phyloP scores from a whole-genome alignment of 2,329 filamentous ascomycete genomes.

The Cryphonectria japonica region DNA sequence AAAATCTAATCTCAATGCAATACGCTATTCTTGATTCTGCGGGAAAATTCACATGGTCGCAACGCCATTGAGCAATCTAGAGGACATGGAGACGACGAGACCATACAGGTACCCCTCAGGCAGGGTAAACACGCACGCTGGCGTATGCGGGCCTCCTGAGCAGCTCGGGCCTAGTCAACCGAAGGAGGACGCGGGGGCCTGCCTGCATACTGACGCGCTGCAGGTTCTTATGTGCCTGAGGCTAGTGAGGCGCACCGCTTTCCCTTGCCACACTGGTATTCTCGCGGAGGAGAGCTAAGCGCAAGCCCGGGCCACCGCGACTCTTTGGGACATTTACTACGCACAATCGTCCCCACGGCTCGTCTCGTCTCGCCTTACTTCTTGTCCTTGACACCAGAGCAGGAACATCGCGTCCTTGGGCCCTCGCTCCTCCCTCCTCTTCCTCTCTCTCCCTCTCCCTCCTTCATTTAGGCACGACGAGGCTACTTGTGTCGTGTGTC shows the following conservation, averaged over 20 bases:
- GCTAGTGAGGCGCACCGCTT: constrained; percentile 15
- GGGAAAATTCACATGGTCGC: constrained; percentile 18
- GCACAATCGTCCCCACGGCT: constrained; percentile 16
- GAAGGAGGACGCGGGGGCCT: constrained; percentile 9
- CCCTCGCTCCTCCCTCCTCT: too few species aligned
- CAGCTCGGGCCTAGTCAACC: constrained; percentile 12
- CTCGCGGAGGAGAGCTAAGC: constrained; percentile 10
- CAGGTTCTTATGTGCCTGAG: constrained; percentile 18
- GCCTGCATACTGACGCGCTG: constrained; percentile 19
- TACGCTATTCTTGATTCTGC: constrained; percentile 10
- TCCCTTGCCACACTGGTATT: constrained; percentile 12
- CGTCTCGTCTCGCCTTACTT: constrained; percentile 1
- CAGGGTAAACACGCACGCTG: neutral
- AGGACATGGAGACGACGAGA: neutral
- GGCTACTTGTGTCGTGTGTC: constrained; percentile 20
- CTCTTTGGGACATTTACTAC: constrained; percentile 10
- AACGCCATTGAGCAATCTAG: constrained; percentile 13
- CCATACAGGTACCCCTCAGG: constrained; percentile 9
- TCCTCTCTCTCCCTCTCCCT: too few species aligned
- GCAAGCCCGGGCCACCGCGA: constrained; percentile 11
- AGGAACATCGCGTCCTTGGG: neutral
- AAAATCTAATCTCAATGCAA: constrained; percentile 8
- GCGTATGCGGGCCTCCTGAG: constrained; percentile 14
- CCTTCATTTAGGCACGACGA: neutral
- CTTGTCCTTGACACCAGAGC: constrained; percentile 11